Evolutionary conservation across 345 rosid species (phyloP).

Genomic region (Acer saccharum): DNA sequence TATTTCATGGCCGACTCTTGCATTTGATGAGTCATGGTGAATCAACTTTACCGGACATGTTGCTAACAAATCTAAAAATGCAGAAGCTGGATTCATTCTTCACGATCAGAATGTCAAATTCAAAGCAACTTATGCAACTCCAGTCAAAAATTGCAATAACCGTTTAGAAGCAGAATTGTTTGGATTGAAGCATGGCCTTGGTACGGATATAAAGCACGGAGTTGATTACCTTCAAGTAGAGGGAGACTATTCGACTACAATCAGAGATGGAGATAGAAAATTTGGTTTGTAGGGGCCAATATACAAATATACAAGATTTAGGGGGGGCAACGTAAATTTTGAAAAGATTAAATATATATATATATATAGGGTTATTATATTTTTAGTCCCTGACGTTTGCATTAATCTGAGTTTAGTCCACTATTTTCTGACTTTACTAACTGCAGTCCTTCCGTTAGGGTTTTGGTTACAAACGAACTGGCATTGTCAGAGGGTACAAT

Average conservation of each 20-base stretch:
- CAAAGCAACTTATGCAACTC: background rate
- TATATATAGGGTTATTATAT: too few relatives aligned
- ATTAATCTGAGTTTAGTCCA: too few relatives aligned
- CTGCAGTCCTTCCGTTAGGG: too few relatives aligned
- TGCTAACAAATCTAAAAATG: background rate
- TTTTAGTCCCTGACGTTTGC: too few relatives aligned
- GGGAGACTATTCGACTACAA: background rate
- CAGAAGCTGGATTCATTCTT: background rate
- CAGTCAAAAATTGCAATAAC: background rate
- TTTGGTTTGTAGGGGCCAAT: too few relatives aligned
- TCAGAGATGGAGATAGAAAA: background rate
- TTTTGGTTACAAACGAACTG: too few relatives aligned
- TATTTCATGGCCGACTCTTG: background rate
- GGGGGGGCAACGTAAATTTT: too few relatives aligned
- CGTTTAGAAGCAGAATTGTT: background rate
- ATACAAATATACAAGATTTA: too few relatives aligned
- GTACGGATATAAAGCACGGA: background rate
- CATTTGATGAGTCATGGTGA: background rate
- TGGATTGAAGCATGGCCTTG: background rate
- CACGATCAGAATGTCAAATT: background rate
- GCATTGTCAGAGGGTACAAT: too few relatives aligned
- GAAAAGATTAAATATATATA: too few relatives aligned
- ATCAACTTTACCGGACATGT: background rate
- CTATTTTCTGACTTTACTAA: too few relatives aligned
- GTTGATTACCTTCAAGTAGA: background rate